Conservation (phyloP, 805 yeast species). For the Ogataea glucozyma region DNA sequence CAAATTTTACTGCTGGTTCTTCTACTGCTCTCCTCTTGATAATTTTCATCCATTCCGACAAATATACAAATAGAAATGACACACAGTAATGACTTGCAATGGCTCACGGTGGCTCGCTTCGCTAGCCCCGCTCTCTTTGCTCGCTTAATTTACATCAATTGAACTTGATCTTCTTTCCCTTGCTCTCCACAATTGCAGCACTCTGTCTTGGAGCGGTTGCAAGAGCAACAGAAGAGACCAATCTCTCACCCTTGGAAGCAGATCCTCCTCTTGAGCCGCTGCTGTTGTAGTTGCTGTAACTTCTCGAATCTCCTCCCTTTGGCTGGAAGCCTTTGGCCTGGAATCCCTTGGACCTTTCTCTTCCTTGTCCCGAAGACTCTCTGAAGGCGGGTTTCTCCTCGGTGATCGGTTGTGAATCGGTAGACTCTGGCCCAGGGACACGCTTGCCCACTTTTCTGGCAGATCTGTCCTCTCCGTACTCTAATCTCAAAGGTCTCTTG, state of each 20-base stretch:
- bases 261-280: no score
- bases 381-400: background rate
- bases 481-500: constrained; percentile 78
- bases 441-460: constrained; percentile 31
- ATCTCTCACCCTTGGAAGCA: constrained; percentile 33
- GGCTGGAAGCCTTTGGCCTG: constrained; percentile 20
- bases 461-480: constrained; percentile 93
- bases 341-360: constrained; percentile 28
- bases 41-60: no score
- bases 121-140: background rate
- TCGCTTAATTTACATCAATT: constrained; percentile 38
- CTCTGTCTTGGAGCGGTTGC: constrained; percentile 87
- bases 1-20: no score
- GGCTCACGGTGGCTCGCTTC: no score
- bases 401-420: constrained; percentile 2
- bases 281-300: background rate
- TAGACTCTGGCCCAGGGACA: background rate
- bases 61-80: no score
- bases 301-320: constrained; percentile 7
- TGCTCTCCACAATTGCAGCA: constrained; percentile 83
- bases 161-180: constrained; percentile 84
- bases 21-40: no score
- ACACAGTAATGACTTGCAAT: no score
- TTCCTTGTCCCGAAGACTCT: constrained; percentile 12
- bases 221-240: constrained; percentile 80